A percentile compares a stretch with the other conserved stretches of the same genome.
Evolutionary conservation across 129 eudicot genomes (phyloP).

Genomic region (Artemisia argyi): DNA sequence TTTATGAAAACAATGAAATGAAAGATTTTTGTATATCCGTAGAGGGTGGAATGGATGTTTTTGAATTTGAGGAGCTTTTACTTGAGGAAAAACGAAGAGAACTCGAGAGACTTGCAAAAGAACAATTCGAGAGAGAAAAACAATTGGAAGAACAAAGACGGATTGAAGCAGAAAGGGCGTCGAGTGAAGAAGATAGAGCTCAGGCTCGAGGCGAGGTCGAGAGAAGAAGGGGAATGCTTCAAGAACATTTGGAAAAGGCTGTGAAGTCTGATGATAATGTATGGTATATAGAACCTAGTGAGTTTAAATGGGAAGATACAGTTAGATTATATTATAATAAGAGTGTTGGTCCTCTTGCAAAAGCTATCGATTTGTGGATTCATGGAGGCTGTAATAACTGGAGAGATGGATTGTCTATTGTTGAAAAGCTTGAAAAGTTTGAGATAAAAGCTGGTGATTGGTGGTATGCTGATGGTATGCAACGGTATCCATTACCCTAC

Average conservation of each 20-base stretch:
- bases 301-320: conserved; percentile 57
- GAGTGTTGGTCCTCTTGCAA: conserved; percentile 71
- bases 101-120: conserved; percentile 66
- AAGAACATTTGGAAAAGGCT: conserved; percentile 58
- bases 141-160: conserved; percentile 69
- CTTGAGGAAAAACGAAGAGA: conserved; percentile 88
- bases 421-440: conserved; percentile 57
- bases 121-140: conserved; percentile 72
- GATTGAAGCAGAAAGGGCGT: conserved; percentile 71
- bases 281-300: conserved; percentile 77
- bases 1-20: conserved; percentile 77
- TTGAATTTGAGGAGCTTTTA: conserved; percentile 85
- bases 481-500: conserved; percentile 14
- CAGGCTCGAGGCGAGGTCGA: conserved; percentile 72
- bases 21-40: conserved; percentile 81
- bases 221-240: conserved; percentile 58
- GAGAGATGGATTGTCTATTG: conserved; percentile 85
- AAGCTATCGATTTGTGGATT: conserved; percentile 75
- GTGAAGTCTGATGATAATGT: conserved; percentile 44
- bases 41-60: conserved; percentile 70
- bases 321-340: conserved; percentile 74
- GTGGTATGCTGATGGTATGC: conserved; percentile 92
- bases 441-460: conserved; percentile 68
- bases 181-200: conserved; percentile 75
- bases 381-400: conserved; percentile 89